Percentiles rank a stretch among this genome's conserved stretches.
Conservation (phyloP, 768 basidiomycete genomes). For the Collybiopsis confluens region DNA sequence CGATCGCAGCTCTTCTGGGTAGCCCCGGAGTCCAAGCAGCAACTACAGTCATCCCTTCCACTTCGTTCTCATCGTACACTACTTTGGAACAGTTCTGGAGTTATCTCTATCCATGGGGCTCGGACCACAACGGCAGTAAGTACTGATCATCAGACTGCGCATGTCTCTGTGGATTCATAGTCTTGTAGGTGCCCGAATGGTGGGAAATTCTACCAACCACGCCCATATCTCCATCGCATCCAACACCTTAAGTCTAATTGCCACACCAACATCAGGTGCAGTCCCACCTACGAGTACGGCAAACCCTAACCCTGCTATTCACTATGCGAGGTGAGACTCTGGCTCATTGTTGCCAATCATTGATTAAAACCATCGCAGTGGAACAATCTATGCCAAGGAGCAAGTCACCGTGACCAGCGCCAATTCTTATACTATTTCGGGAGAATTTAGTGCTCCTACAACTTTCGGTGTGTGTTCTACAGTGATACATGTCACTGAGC, state of each 20-base stretch:
- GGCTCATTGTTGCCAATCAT: neutral
- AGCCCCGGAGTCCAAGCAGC: conserved; percentile 19
- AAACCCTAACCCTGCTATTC: conserved; percentile 38
- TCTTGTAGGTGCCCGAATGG: conserved; percentile 37
- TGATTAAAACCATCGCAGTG: conserved; percentile 15
- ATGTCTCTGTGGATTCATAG: neutral
- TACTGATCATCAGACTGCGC: neutral
- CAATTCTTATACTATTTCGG: conserved; percentile 33
- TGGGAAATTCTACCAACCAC: conserved; percentile 36
- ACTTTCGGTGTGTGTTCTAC: conserved; percentile 14
- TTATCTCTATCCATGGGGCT: conserved; percentile 44
- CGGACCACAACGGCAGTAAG: conserved; percentile 42
- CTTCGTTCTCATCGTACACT: conserved; percentile 34
- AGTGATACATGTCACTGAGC: neutral
- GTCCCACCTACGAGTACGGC: conserved; percentile 35
- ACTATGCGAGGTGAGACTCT: conserved; percentile 32
- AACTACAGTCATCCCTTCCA: conserved; percentile 36
- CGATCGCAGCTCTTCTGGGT: conserved; percentile 9
- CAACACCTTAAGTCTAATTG: conserved; percentile 35
- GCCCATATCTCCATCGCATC: conserved; percentile 32
- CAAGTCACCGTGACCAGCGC: conserved; percentile 37
- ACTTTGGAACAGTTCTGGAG: conserved; percentile 36
- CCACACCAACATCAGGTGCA: conserved; percentile 35
- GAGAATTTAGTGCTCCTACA: conserved; percentile 41
- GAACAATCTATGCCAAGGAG: conserved; percentile 36